phyloP scores from a whole-genome alignment of 345 rosid genomes.

The Pelargonium nanum region DNA sequence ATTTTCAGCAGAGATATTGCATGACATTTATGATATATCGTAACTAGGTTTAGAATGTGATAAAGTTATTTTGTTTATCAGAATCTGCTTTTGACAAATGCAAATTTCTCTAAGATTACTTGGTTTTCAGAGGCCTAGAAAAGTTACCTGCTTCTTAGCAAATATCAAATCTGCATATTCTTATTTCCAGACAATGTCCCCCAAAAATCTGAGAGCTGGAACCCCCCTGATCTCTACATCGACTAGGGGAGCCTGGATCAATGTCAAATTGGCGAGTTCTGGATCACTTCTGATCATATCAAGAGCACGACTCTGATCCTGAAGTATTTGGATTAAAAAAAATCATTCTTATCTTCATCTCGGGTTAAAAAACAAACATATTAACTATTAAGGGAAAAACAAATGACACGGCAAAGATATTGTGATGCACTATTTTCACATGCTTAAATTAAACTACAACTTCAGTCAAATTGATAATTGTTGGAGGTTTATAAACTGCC shows the following conservation, averaged over 20 bases:
- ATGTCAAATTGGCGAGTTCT: constrained; percentile 58
- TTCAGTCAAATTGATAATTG: neutral
- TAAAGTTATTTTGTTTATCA: too few species aligned
- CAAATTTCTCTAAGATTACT: too few species aligned
- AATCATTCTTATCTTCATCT: neutral
- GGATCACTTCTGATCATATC: constrained; percentile 69
- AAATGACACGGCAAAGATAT: neutral
- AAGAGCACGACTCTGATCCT: constrained; percentile 93
- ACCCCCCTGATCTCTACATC: constrained; percentile 98
- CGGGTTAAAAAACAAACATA: neutral
- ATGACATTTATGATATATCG: too few species aligned
- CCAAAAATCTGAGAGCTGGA: constrained; percentile 79
- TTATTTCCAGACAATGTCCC: constrained; percentile 92
- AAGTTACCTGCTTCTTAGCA: too few species aligned
- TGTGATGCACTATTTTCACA: too few species aligned
- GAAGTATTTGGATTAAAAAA: constrained; percentile 16
- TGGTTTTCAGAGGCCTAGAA: too few species aligned
- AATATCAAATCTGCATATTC: constrained; percentile 1
- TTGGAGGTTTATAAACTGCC: neutral
- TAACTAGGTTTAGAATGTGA: too few species aligned
- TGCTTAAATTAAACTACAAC: neutral
- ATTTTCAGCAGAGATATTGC: too few species aligned
- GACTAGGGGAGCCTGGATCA: constrained; percentile 75
- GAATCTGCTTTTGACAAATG: too few species aligned
- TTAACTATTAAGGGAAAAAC: neutral